Evolutionary conservation across 2,329 filamentous ascomycete species (phyloP), one percentile per base, ranked within the genome.

Genomic region (Penicillium sp.): DNA sequence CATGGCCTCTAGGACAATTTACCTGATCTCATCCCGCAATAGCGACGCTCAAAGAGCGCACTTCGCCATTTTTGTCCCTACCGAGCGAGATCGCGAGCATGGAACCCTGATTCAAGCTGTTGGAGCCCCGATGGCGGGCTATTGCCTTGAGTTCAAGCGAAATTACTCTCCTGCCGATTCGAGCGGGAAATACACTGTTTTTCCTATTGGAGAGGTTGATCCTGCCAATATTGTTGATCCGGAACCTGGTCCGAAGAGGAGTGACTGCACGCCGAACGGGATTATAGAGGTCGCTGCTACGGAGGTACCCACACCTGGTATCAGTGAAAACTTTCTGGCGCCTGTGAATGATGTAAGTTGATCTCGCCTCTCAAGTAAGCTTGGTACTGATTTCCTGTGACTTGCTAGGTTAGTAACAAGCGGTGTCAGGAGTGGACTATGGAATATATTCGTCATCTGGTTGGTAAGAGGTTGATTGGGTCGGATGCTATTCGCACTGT

Each of bases 381-480:
- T 37, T 4, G n/a, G 16, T 29, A 29, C 51, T 57, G 42, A 57
- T 29, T 1, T 8, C 8, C 3, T 24, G 9, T 16, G 27, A 49
- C 3, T 35, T 22, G 19, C 0, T 42, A 72, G 71, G 66, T 58
- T 1, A 69, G 63, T n/a, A 73, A 73, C 48, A 71, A 57, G 52
- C 62, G 68, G 49, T 72, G 69, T 45, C 70, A 74, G 46, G 70
- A 72, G 42, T 73, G 70, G 71, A 72, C 68, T 1, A 67, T 71
- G 66, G 70, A 73, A 26, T 74, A 64, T 58, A 55, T 72, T 13
- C 62, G 65, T 2, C 57, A 60, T 33, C 52, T 74, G 1, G 65
- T 71, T 37, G 49, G 55, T 1, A 64, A 65, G 43, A 51, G 61
- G 8, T 48, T 64, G 7, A 60, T 71, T 21, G 65, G 50, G 0